These are phyloP conservation scores for Artomyces pyxidatus DNA, from an alignment of 768 basidiomycete species.

Conservation along the genomic window DNA sequence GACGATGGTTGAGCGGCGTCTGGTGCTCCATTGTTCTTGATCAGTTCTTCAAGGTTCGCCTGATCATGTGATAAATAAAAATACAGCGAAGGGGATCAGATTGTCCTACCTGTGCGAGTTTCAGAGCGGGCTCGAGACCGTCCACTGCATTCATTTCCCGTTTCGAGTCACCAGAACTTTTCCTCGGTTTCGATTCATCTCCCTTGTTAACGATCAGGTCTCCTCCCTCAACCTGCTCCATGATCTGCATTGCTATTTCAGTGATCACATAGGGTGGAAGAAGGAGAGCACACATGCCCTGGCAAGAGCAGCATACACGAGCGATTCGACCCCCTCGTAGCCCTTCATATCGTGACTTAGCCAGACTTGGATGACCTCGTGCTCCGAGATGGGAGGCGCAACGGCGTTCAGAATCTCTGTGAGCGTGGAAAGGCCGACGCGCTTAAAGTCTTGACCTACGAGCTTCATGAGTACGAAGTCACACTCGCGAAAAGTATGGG, in stretches of 20 bases:
- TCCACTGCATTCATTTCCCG: conserved; percentile 81
- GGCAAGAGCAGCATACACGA: conserved; percentile 84
- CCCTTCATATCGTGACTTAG: conserved; percentile 95
- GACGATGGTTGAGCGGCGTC: conserved; percentile 23
- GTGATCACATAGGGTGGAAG: neutral
- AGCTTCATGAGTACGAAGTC: conserved; percentile 8
- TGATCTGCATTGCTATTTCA: conserved; percentile 39
- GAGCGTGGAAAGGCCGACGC: conserved; percentile 80
- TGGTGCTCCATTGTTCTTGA: conserved; percentile 50
- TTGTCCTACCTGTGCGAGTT: conserved; percentile 65
- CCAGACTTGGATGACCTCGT: conserved; percentile 96
- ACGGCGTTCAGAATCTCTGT: conserved; percentile 93
- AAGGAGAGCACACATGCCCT: conserved; percentile 40
- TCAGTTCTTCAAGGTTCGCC: conserved; percentile 72
- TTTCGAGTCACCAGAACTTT: conserved; percentile 31
- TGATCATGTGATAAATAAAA: conserved; percentile 20
- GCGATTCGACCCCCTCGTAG: conserved; percentile 88
- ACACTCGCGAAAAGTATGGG: neutral
- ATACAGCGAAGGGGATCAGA: conserved; percentile 3
- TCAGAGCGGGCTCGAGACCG: conserved; percentile 75
- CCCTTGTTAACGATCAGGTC: conserved; percentile 85
- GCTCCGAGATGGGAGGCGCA: conserved; percentile 96
- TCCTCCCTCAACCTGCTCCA: conserved; percentile 93
- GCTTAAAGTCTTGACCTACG: conserved; percentile 82
- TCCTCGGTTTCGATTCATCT: conserved; percentile 65